Conservation (phyloP, 345 rosid species). For the Melaleuca quinquenervia region DNA sequence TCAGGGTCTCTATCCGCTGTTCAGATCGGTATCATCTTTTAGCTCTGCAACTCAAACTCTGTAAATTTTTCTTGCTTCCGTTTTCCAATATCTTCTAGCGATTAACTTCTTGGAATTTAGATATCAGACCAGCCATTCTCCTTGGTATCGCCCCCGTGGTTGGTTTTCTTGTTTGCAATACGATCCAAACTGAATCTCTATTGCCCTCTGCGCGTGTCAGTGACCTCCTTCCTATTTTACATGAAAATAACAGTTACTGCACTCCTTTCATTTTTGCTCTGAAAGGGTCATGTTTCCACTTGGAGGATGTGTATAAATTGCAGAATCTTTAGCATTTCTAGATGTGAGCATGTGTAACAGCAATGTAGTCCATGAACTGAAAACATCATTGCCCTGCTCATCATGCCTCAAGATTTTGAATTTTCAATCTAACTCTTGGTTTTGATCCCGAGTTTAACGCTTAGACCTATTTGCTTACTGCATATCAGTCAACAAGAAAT, state of each 20-base stretch:
- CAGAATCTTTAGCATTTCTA: neutral
- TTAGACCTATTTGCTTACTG: neutral
- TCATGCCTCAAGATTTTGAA: neutral
- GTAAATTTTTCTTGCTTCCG: neutral
- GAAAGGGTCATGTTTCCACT: neutral
- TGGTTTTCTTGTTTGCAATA: neutral
- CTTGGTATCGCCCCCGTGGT: neutral
- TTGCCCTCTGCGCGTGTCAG: neutral
- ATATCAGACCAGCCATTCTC: slow-evolving; percentile 3
- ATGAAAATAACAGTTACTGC: neutral
- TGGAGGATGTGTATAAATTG: neutral
- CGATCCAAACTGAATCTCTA: neutral
- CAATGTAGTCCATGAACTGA: neutral
- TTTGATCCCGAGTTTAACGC: neutral
- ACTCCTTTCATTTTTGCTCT: neutral
- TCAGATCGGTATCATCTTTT: neutral
- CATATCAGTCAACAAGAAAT: neutral
- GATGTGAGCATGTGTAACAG: neutral
- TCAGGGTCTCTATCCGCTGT: neutral
- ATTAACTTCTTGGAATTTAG: slow-evolving; percentile 17
- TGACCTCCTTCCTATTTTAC: too few species aligned
- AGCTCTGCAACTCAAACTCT: neutral
- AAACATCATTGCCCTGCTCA: neutral
- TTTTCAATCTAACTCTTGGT: neutral
- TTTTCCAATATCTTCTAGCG: neutral